Evolutionary conservation across 495 filamentous ascomycete species (phyloP).

Genomic region (Aspergillus leporis): DNA sequence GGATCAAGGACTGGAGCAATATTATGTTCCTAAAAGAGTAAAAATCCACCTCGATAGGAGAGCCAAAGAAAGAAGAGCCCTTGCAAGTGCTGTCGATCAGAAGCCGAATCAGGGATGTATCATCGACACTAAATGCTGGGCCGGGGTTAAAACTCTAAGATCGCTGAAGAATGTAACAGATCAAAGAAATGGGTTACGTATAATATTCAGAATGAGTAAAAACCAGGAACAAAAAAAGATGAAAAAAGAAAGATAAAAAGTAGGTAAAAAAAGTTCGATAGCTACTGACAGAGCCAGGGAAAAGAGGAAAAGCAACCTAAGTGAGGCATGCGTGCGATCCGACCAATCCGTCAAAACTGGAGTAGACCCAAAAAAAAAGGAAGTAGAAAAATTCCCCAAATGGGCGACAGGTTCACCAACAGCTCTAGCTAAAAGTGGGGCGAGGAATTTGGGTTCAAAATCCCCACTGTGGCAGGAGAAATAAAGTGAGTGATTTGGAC

Average conservation of each 20-base stretch:
- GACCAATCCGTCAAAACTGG: not conserved
- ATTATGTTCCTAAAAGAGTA: conserved; percentile 1
- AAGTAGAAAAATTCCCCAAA: not conserved
- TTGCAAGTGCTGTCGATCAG: not conserved
- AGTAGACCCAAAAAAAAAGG: not conserved
- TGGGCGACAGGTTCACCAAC: not conserved
- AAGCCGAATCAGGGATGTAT: not conserved
- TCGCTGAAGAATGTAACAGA: not conserved
- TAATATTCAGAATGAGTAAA: not conserved
- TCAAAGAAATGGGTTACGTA: not conserved
- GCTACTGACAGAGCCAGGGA: no score
- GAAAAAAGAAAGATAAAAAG: not conserved
- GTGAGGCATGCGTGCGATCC: not conserved
- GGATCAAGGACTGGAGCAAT: not conserved
- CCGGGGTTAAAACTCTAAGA: not conserved
- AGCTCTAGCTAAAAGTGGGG: not conserved
- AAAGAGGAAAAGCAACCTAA: no score
- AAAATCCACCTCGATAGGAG: not conserved
- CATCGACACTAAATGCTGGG: not conserved
- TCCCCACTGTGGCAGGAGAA: conserved; percentile 3
- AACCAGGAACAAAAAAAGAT: not conserved
- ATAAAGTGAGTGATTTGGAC: not conserved
- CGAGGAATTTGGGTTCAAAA: not conserved
- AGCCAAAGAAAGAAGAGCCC: not conserved
- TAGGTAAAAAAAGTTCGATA: not conserved